phyloP scores from a whole-genome alignment of 495 filamentous ascomycete genomes.

The Aspergillus ellipticus region DNA sequence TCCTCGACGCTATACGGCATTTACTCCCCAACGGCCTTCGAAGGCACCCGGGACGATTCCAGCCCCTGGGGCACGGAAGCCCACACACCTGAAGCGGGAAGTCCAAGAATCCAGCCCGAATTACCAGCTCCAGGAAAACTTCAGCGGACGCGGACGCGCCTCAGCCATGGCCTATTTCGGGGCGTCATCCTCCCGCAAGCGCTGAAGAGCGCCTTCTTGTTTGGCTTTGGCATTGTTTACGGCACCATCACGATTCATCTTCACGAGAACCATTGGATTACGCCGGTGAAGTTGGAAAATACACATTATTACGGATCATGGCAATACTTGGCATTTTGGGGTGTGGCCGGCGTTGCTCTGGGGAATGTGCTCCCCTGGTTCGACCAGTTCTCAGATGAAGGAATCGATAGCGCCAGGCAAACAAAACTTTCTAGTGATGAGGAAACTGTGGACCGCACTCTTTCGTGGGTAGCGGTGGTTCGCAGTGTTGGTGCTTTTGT shows the following conservation, averaged over 20 bases:
- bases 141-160: slow-evolving; percentile 34
- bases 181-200: slow-evolving; percentile 44
- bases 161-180: slow-evolving; percentile 41
- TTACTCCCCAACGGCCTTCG: slow-evolving; percentile 65
- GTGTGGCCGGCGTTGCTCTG: slow-evolving; percentile 66
- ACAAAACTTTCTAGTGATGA: slow-evolving; percentile 22
- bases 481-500: slow-evolving; percentile 90
- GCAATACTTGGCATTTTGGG: slow-evolving; percentile 77
- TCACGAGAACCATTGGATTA: slow-evolving; percentile 63
- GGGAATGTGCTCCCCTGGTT: slow-evolving; percentile 83
- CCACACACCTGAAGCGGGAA: slow-evolving; percentile 49
- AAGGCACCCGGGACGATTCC: slow-evolving; percentile 47
- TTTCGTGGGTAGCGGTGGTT: slow-evolving; percentile 78
- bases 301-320: slow-evolving; percentile 56
- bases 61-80: slow-evolving; percentile 71
- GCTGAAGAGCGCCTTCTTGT: slow-evolving; percentile 63
- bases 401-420: slow-evolving; percentile 17
- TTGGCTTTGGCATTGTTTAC: slow-evolving; percentile 77
- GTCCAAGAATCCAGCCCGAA: slow-evolving; percentile 22
- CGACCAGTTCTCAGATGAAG: slow-evolving; percentile 59
- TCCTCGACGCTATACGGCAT: slow-evolving; percentile 88
- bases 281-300: slow-evolving; percentile 58
- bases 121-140: slow-evolving; percentile 28
- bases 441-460: slow-evolving; percentile 31
- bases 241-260: slow-evolving; percentile 82